Conservation (phyloP, 1,284 basidiomycete species). For the Ustilago sp. region DNA sequence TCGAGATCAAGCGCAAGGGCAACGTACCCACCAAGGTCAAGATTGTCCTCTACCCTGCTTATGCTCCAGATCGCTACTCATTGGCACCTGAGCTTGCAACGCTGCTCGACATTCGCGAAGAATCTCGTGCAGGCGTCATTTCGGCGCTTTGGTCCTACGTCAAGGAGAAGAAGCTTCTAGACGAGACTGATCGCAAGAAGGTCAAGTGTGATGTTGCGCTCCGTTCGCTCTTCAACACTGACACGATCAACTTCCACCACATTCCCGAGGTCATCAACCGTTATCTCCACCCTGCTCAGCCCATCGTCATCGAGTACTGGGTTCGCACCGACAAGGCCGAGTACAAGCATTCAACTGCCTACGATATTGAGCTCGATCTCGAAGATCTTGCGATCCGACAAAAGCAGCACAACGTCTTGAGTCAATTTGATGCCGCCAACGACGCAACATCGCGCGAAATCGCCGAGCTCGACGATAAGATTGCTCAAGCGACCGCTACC, state of each 20-base stretch:
- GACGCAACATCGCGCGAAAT: slow-evolving; percentile 74
- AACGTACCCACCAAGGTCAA: slow-evolving; percentile 82
- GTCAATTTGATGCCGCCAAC: slow-evolving; percentile 79
- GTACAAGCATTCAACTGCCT: slow-evolving; percentile 74
- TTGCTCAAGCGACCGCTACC: slow-evolving; percentile 71
- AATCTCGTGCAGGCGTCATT: slow-evolving; percentile 83
- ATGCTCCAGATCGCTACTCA: slow-evolving; percentile 87
- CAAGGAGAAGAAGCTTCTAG: slow-evolving; percentile 86
- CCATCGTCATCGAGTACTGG: slow-evolving; percentile 84
- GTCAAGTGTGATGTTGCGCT: slow-evolving; percentile 78
- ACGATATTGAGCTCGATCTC: slow-evolving; percentile 88
- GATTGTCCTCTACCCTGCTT: slow-evolving; percentile 83
- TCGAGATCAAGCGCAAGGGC: slow-evolving; percentile 85
- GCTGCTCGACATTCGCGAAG: slow-evolving; percentile 85
- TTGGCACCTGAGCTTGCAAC: slow-evolving; percentile 81
- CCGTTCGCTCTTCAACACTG: slow-evolving; percentile 59
- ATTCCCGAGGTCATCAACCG: slow-evolving; percentile 88
- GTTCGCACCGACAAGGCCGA: slow-evolving; percentile 67
- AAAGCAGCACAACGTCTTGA: slow-evolving; percentile 79
- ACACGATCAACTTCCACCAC: slow-evolving; percentile 82
- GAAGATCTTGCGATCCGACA: slow-evolving; percentile 83
- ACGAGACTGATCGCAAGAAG: slow-evolving; percentile 85
- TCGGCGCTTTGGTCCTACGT: slow-evolving; percentile 92
- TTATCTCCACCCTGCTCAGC: slow-evolving; percentile 81
- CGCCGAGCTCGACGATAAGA: slow-evolving; percentile 83